Evolutionary conservation across 2,329 filamentous ascomycete genomes (phyloP).

Genomic region (Ophiostoma angusticollis): DNA sequence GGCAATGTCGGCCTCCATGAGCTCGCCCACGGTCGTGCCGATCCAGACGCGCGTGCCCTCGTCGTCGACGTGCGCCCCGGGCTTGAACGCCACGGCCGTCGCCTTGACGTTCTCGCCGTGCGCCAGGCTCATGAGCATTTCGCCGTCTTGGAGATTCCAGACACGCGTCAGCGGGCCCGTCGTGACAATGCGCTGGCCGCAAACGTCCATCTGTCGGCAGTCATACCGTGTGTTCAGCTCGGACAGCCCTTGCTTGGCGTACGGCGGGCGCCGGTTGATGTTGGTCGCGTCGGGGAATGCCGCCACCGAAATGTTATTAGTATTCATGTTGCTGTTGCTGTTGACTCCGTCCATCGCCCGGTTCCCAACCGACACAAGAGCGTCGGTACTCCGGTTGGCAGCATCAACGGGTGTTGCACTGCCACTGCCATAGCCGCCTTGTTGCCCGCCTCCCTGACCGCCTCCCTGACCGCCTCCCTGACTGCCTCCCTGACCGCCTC

Average conservation of each 20-base stretch:
- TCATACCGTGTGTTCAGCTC: conserved; percentile 81
- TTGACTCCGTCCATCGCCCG: not conserved
- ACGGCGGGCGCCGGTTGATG: conserved; percentile 72
- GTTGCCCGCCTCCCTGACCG: no score
- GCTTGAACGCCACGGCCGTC: conserved; percentile 74
- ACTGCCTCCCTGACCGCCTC: no score
- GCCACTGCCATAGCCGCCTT: not conserved
- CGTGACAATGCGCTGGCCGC: conserved; percentile 76
- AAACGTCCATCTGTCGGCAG: conserved; percentile 73
- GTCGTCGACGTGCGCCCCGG: conserved; percentile 59
- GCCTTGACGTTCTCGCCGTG: conserved; percentile 79
- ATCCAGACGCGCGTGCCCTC: conserved; percentile 81
- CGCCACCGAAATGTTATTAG: not conserved
- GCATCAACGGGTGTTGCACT: not conserved
- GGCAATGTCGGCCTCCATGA: conserved; percentile 76
- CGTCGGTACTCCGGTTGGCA: conserved; percentile 1
- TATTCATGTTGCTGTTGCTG: not conserved
- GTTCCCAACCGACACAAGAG: not conserved
- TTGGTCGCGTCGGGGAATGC: conserved; percentile 74
- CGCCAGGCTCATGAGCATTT: conserved; percentile 64
- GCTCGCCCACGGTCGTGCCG: conserved; percentile 75
- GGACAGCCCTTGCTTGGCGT: conserved; percentile 55
- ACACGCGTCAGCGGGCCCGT: conserved; percentile 77
- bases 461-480: no score
- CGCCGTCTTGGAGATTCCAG: conserved; percentile 75